phyloP scores from a whole-genome alignment of 1,284 basidiomycete species.

The Cystobasidiaceae sp. region DNA sequence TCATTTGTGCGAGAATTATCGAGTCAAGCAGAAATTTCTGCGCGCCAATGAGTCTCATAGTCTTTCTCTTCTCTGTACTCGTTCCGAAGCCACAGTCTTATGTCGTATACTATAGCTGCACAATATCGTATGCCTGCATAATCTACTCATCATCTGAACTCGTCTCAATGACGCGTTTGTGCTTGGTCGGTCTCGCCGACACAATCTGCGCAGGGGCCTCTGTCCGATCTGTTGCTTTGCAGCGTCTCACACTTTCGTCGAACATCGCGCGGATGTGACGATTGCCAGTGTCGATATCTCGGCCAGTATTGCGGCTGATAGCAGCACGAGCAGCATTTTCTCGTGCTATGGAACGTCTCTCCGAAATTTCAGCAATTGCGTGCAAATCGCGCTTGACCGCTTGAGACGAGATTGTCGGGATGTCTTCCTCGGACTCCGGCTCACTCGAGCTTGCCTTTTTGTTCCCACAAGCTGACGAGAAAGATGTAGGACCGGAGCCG shows the following conservation, averaged over 20 bases:
- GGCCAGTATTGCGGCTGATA: neutral
- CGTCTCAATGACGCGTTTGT: neutral
- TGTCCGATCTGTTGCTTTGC: no score
- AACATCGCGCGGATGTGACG: neutral
- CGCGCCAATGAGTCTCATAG: no score
- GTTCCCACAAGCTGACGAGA: neutral
- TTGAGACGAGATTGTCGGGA: neutral
- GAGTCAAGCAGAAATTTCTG: no score
- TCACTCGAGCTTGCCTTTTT: neutral
- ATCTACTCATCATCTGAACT: conserved; percentile 2
- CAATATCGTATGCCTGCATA: neutral
- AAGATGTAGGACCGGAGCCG: neutral
- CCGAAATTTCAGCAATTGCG: neutral
- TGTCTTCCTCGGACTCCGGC: neutral
- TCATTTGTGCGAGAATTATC: no score
- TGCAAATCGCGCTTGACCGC: neutral
- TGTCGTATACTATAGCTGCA: neutral
- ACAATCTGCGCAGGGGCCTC: no score
- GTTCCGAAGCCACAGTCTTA: neutral
- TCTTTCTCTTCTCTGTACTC: no score
- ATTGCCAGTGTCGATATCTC: neutral
- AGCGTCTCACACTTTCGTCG: no score
- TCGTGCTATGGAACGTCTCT: neutral
- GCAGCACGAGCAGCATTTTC: neutral
- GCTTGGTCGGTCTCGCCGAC: neutral